phyloP scores from a whole-genome alignment of 305 asterid genomes.

The Salvia sclarea region DNA sequence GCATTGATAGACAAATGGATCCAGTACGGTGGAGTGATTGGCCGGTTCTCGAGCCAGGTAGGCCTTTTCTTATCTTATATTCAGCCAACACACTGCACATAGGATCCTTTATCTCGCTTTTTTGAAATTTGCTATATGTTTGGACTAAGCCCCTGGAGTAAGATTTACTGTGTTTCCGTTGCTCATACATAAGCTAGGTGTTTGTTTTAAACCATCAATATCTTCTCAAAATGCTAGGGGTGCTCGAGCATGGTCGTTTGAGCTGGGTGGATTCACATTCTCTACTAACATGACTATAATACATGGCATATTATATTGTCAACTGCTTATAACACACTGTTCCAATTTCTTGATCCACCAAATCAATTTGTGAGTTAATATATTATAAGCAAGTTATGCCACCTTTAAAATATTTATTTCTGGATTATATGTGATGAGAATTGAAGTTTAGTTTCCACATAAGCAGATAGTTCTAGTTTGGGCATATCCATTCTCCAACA shows the following conservation, averaged over 20 bases:
- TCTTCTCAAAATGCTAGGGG: not conserved
- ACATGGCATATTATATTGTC: not conserved
- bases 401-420: too few relatives aligned
- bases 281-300: not conserved
- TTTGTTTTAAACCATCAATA: not conserved
- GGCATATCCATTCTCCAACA: slow-evolving; percentile 30
- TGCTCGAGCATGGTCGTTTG: not conserved
- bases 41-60: not conserved
- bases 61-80: not conserved
- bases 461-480: slow-evolving; percentile 24
- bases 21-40: not conserved
- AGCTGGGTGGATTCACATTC: not conserved
- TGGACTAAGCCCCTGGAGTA: too few relatives aligned
- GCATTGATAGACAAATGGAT: not conserved
- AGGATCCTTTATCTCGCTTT: not conserved
- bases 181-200: too few relatives aligned
- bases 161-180: too few relatives aligned
- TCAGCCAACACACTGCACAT: not conserved
- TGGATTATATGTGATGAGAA: too few relatives aligned
- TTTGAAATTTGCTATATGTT: too few relatives aligned
- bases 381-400: too few relatives aligned
- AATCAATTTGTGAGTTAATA: too few relatives aligned
- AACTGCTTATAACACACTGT: too few relatives aligned
- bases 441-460: too few relatives aligned
- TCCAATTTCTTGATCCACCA: too few relatives aligned